Conservation (phyloP, 148 eudicot species). For the Persicaria tinctoria region DNA sequence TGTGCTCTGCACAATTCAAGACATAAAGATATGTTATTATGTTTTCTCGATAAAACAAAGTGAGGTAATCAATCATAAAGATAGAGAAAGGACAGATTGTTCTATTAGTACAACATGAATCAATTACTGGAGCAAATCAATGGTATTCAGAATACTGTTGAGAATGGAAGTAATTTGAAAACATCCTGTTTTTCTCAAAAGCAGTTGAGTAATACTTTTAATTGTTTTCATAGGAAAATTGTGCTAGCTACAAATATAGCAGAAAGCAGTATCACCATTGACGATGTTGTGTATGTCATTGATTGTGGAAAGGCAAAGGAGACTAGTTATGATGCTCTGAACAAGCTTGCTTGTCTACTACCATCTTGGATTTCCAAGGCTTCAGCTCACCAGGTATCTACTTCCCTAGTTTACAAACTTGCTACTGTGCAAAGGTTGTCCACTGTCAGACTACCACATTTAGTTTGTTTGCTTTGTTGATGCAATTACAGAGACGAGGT, state of each 20-base stretch:
- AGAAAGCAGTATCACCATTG: constrained; percentile 95
- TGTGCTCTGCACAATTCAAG: not conserved
- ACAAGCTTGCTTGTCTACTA: constrained; percentile 89
- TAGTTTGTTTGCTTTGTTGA: not conserved
- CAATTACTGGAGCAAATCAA: not conserved
- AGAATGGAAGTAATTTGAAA: not conserved
- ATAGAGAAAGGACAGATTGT: not conserved
- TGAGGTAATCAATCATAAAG: not conserved
- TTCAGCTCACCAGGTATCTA: constrained; percentile 93
- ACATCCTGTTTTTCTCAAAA: not conserved
- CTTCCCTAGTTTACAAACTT: constrained; percentile 2
- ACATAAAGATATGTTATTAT: not conserved
- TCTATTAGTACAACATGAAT: constrained; percentile 1
- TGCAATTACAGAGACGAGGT: constrained; percentile 71
- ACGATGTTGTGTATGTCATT: constrained; percentile 89
- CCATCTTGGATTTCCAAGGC: constrained; percentile 99
- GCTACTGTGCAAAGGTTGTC: not conserved
- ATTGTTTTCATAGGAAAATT: constrained; percentile 57
- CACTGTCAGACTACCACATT: not conserved
- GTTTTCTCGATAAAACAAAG: not conserved
- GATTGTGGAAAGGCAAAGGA: constrained; percentile 99
- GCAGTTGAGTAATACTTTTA: not conserved
- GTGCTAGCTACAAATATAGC: constrained; percentile 96
- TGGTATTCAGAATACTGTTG: not conserved
- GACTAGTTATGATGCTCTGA: constrained; percentile 96